Percentiles rank a stretch among this genome's conserved stretches.
Conservation (phyloP, 164 flowering plant species). For the Nymphaea colorata region DNA sequence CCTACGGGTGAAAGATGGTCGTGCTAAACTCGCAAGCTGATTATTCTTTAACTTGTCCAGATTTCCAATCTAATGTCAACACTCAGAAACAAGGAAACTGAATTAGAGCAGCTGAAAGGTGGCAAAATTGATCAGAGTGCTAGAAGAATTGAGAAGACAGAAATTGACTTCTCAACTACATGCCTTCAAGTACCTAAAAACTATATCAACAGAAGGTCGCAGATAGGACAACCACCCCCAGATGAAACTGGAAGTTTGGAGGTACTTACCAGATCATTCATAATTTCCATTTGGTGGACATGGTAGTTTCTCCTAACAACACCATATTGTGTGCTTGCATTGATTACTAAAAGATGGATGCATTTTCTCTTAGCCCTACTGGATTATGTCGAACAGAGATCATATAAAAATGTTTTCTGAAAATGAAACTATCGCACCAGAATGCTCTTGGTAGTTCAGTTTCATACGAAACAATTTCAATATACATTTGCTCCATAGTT, state of each 20-base stretch:
- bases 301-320: too few species aligned
- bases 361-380: too few species aligned
- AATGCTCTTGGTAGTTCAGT: too few species aligned
- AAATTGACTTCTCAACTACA: constrained; percentile 47
- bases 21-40: background rate
- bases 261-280: constrained; percentile 22
- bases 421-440: too few species aligned
- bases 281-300: constrained; percentile 1
- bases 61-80: constrained; percentile 46
- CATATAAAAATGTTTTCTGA: too few species aligned
- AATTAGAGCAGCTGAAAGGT: constrained; percentile 44
- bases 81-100: constrained; percentile 66
- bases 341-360: too few species aligned
- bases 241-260: constrained; percentile 38
- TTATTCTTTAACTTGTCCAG: constrained; percentile 17
- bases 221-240: constrained; percentile 15
- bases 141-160: constrained; percentile 24
- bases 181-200: constrained; percentile 28
- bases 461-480: too few species aligned
- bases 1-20: background rate
- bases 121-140: constrained; percentile 14
- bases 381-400: too few species aligned
- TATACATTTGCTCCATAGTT: too few species aligned
- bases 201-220: constrained; percentile 25
- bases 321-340: too few species aligned